Percentiles rank a stretch among this genome's conserved stretches.
Evolutionary conservation across 768 basidiomycete species (phyloP).

Genomic region (Tulasnella calospora): DNA sequence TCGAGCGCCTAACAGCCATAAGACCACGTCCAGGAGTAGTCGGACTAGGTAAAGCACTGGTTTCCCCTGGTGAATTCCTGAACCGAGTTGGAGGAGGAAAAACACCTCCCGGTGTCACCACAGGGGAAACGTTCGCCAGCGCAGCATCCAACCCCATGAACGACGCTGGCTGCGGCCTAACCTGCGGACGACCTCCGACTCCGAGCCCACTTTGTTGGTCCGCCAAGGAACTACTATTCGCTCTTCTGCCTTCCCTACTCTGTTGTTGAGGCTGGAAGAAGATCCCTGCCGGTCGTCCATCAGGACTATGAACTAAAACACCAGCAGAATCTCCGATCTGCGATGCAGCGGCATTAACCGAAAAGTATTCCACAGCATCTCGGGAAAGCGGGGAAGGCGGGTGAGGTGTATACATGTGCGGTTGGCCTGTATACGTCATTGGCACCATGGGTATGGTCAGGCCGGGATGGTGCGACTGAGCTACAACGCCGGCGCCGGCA

Average conservation of each 20-base stretch:
- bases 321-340: constrained; percentile 73
- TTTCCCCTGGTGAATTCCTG: not conserved
- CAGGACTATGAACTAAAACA: constrained; percentile 84
- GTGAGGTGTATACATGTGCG: constrained; percentile 16
- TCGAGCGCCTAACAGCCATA: not conserved
- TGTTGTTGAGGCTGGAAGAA: constrained; percentile 72
- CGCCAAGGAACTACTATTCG: not conserved
- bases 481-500: not conserved
- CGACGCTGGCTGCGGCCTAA: not conserved
- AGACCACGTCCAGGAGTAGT: not conserved
- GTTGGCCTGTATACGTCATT: constrained; percentile 16
- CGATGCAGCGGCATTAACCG: constrained; percentile 49
- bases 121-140: not conserved
- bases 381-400: constrained; percentile 20
- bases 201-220: not conserved
- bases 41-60: not conserved
- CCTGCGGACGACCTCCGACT: not conserved
- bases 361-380: constrained; percentile 60
- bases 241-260: not conserved
- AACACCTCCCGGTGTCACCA: not conserved
- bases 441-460: not conserved
- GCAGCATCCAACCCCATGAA: constrained; percentile 11
- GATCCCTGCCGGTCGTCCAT: constrained; percentile 91
- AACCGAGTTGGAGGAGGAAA: not conserved
- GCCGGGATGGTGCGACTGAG: not conserved